Evolutionary conservation across 2,329 filamentous ascomycete species (phyloP), one percentile per base, ranked within the genome.

Genomic region (Keithomyces neogunnii): DNA sequence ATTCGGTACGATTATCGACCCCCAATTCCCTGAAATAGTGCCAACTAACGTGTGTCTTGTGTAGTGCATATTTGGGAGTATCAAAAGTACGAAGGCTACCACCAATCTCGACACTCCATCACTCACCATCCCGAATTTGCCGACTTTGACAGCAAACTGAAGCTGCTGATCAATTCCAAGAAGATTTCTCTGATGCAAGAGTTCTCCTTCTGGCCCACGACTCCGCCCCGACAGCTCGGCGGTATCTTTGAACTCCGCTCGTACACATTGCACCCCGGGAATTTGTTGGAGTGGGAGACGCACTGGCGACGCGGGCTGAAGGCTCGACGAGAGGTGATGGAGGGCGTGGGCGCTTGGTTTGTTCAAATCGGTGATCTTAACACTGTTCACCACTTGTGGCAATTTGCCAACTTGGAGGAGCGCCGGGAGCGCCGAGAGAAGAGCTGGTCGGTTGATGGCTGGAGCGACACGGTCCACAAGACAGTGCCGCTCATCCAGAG

Each of bases 51-150:
- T 35, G 33, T 8, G 10, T 38, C 26, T 19, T 4, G n/a, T 44
- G 49, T 61, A 97, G 93, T 99, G 48, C 93, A 99, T 68, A 99
- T 99, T 63, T 99, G 93, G 93, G 93, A 99, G 70, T 99, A 99
- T 70, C 91, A 97, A 71, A 86, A 91, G 62, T 99, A 97, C 72
- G 80, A 91, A 61, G 93, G 93, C 55, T 97, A 97, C 70, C 93
- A 99, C 70, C 84, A 86, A 54, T 97, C 93, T 26, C 78, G 96
- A 45, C 81, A 96, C 73, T 82, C 80, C 60, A 96, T 97, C 59
- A 83, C 88, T 54, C 74, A 78, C 60, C 89, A 95, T 62, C 87
- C 89, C 56, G 89, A 90, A 19, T 97, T 89, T 67, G 73, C 84
- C 59, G 85, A 81, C 8, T 96, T 96, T 65, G 89, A 96, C 66